These are phyloP conservation scores for Rhodosporidiobolus odoratus DNA, from an alignment of 768 basidiomycete genomes.

Conservation along the genomic window DNA sequence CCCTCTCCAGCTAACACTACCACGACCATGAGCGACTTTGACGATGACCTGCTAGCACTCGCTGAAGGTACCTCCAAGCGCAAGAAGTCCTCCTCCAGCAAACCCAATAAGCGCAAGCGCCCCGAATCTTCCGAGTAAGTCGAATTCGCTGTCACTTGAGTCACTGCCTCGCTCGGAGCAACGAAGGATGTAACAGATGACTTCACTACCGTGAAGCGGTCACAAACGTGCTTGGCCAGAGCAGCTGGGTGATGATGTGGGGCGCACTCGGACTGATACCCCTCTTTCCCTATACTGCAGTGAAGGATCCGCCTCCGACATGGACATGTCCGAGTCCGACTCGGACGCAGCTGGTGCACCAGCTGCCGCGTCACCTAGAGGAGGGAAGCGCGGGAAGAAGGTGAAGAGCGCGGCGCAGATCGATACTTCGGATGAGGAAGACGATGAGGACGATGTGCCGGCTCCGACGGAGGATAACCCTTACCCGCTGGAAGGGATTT, in stretches of 20 bases:
- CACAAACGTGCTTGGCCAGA: not conserved
- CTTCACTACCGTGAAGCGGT: not conserved
- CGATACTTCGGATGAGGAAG: slow-evolving; percentile 52
- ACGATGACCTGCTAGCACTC: slow-evolving; percentile 72
- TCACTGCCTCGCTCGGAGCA: not conserved
- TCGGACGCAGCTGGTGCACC: slow-evolving; percentile 29
- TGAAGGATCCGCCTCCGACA: slow-evolving; percentile 30
- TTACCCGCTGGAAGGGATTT: slow-evolving; percentile 89
- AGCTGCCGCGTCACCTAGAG: slow-evolving; percentile 45
- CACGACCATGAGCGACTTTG: slow-evolving; percentile 37
- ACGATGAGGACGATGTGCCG: slow-evolving; percentile 57
- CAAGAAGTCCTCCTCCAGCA: slow-evolving; percentile 11
- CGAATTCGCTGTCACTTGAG: too few species aligned
- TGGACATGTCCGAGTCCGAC: slow-evolving; percentile 56
- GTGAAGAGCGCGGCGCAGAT: slow-evolving; percentile 19
- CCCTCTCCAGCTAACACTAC: too few species aligned
- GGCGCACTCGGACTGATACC: not conserved
- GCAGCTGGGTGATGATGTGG: not conserved
- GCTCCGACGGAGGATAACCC: slow-evolving; percentile 57
- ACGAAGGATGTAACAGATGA: not conserved
- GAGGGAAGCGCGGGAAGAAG: slow-evolving; percentile 21
- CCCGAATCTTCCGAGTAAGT: slow-evolving; percentile 19
- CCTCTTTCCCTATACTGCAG: not conserved
- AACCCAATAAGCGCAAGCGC: slow-evolving; percentile 33
- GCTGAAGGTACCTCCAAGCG: slow-evolving; percentile 55